Evolutionary conservation across 2,329 filamentous ascomycete genomes (phyloP).

Genomic region (Coniella lustricola): DNA sequence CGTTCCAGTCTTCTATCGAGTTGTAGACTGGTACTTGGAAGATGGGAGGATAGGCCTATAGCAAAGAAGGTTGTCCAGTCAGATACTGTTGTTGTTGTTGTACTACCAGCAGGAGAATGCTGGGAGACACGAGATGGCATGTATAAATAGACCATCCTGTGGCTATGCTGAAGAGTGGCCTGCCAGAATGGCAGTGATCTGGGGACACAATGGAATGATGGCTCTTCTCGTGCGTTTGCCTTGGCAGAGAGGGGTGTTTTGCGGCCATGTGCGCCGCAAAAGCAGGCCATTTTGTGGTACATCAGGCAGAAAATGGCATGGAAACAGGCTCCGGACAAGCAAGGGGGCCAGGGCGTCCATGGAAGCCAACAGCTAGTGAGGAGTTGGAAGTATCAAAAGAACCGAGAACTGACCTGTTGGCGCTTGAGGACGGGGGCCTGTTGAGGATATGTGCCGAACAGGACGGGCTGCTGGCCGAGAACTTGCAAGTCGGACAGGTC

Average conservation of each 20-base stretch:
- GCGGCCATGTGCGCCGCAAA: neutral
- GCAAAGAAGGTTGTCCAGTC: neutral
- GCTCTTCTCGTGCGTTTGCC: no score
- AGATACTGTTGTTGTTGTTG: neutral
- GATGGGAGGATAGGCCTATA: slow-evolving; percentile 5
- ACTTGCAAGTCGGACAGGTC: slow-evolving; percentile 12
- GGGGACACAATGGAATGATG: no score
- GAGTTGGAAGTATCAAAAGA: neutral
- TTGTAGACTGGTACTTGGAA: slow-evolving; percentile 17
- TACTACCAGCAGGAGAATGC: no score
- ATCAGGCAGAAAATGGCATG: slow-evolving; percentile 2
- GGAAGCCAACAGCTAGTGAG: neutral
- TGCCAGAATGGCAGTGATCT: no score
- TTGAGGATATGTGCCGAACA: slow-evolving; percentile 14
- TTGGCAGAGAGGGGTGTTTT: no score
- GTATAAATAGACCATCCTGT: neutral
- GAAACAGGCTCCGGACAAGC: slow-evolving; percentile 3
- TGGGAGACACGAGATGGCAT: no score
- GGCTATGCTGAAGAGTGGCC: no score
- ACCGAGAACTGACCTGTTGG: slow-evolving; percentile 14
- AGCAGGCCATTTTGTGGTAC: neutral
- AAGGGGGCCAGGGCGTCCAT: neutral
- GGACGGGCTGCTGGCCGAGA: slow-evolving; percentile 13
- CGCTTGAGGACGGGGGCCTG: slow-evolving; percentile 12
- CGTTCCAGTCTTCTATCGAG: slow-evolving; percentile 24